These are phyloP conservation scores for Cladosporium sp. DNA, from an alignment of 2,329 filamentous ascomycete species.

Conservation along the genomic window DNA sequence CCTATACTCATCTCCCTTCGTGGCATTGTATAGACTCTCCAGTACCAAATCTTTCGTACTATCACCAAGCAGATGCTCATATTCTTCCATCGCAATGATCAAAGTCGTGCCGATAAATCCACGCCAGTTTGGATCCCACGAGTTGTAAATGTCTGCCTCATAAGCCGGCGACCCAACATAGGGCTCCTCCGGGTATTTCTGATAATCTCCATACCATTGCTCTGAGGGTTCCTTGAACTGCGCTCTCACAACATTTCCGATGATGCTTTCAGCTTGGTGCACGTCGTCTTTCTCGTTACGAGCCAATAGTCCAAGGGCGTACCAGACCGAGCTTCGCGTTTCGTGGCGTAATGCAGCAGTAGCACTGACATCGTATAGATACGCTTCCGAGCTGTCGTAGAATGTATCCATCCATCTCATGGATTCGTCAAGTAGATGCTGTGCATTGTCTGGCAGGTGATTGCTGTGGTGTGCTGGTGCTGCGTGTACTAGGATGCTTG, in stretches of 20 bases:
- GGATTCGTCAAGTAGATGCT: conserved; percentile 1
- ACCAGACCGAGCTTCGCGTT: conserved; percentile 55
- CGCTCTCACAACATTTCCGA: conserved; percentile 49
- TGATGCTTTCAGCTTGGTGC: conserved; percentile 49
- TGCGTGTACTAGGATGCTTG: not conserved
- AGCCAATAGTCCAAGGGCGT: conserved; percentile 54
- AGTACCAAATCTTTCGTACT: conserved; percentile 44
- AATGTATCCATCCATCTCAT: conserved; percentile 42
- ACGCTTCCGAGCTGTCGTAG: conserved; percentile 50
- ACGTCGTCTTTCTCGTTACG: conserved; percentile 49
- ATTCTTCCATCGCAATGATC: conserved; percentile 57
- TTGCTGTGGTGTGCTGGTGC: conserved; percentile 5
- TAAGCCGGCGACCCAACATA: conserved; percentile 51
- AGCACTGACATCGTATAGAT: conserved; percentile 49
- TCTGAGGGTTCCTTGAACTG: conserved; percentile 50
- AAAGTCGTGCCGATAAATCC: conserved; percentile 58
- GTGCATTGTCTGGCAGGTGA: not conserved
- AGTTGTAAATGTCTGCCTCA: conserved; percentile 47
- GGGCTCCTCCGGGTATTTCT: conserved; percentile 54
- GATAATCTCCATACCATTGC: conserved; percentile 56
- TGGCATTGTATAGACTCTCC: conserved; percentile 51
- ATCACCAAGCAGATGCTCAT: conserved; percentile 42
- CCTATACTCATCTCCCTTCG: conserved; percentile 56
- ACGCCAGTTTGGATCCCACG: conserved; percentile 62
- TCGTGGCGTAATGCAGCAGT: conserved; percentile 49